Percentiles rank a stretch among this genome's conserved stretches.
Evolutionary conservation across 2,329 filamentous ascomycete species (phyloP).

Genomic region (Microthyrium microscopicum): DNA sequence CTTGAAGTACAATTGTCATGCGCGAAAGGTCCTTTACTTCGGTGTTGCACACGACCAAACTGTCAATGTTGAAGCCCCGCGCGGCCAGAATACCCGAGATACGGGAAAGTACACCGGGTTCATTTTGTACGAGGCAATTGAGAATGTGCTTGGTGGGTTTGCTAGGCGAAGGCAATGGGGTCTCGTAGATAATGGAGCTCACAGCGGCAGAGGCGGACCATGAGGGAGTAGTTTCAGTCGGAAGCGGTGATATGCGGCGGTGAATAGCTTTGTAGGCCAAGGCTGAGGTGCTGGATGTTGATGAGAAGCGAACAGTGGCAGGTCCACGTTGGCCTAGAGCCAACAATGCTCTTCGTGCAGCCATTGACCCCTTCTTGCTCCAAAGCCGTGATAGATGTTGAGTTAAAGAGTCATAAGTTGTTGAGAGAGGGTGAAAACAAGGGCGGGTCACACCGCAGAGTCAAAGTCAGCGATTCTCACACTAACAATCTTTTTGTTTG

Average conservation of each 20-base stretch:
- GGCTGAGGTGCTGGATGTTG: conserved; percentile 63
- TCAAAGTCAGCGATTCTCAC: too few species aligned
- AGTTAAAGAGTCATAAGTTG: too few species aligned
- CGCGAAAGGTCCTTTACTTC: conserved; percentile 92
- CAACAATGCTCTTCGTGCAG: background rate
- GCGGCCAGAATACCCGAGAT: conserved; percentile 93
- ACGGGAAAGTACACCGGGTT: conserved; percentile 90
- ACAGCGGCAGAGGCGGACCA: conserved; percentile 85
- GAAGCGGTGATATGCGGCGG: conserved; percentile 72
- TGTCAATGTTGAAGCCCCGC: conserved; percentile 98
- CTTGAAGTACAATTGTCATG: conserved; percentile 96
- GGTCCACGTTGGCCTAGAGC: conserved; percentile 1
- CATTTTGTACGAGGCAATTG: conserved; percentile 97
- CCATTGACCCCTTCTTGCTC: background rate
- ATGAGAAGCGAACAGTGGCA: conserved; percentile 11
- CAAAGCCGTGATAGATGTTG: background rate
- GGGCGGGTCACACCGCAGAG: too few species aligned
- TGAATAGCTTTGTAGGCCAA: conserved; percentile 96
- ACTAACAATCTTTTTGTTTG: too few species aligned
- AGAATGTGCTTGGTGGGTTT: conserved; percentile 90
- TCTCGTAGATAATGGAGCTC: conserved; percentile 98
- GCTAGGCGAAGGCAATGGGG: conserved; percentile 62
- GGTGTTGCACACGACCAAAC: conserved; percentile 90
- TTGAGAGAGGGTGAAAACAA: too few species aligned
- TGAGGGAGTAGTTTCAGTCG: conserved; percentile 58